Evolutionary conservation across 139 green algal species (phyloP).

Genomic region (Bryopsis sp.): DNA sequence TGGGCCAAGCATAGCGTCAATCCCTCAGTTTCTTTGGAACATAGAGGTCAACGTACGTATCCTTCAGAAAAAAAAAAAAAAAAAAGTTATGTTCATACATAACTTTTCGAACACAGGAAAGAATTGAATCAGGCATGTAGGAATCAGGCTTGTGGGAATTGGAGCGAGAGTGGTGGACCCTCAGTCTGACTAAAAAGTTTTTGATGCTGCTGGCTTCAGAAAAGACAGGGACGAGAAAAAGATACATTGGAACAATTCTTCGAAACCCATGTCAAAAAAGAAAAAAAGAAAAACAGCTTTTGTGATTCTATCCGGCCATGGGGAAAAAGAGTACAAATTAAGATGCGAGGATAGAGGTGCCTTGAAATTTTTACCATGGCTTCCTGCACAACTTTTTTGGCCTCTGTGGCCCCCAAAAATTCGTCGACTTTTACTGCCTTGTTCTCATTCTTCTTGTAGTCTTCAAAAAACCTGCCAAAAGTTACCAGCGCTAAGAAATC

Average conservation of each 20-base stretch:
- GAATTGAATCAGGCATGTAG: not conserved
- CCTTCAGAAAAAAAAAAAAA: not conserved
- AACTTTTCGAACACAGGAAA: not conserved
- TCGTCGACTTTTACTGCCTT: slow-evolving; percentile 70
- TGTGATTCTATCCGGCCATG: not conserved
- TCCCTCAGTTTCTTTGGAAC: slow-evolving; percentile 14
- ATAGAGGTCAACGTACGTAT: slow-evolving; percentile 11
- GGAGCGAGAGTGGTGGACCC: too few species aligned
- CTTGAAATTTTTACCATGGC: slow-evolving; percentile 13
- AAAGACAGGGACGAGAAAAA: not conserved
- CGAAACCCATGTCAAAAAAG: not conserved
- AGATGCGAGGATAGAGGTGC: not conserved
- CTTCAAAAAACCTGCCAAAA: slow-evolving; percentile 60
- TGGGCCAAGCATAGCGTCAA: too few species aligned
- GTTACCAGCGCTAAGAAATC: too few species aligned
- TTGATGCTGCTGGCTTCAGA: not conserved
- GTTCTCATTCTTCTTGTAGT: slow-evolving; percentile 86
- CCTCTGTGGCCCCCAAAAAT: slow-evolving; percentile 25
- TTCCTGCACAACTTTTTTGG: slow-evolving; percentile 1
- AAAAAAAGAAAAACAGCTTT: not conserved
- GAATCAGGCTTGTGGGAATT: not conserved
- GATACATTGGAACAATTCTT: not conserved
- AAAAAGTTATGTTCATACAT: not conserved
- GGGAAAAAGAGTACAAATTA: not conserved
- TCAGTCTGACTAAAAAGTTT: too few species aligned